Base-by-base conservation (phyloP, 1,139 yeast species). In the Zygoascus sp. region DNA sequence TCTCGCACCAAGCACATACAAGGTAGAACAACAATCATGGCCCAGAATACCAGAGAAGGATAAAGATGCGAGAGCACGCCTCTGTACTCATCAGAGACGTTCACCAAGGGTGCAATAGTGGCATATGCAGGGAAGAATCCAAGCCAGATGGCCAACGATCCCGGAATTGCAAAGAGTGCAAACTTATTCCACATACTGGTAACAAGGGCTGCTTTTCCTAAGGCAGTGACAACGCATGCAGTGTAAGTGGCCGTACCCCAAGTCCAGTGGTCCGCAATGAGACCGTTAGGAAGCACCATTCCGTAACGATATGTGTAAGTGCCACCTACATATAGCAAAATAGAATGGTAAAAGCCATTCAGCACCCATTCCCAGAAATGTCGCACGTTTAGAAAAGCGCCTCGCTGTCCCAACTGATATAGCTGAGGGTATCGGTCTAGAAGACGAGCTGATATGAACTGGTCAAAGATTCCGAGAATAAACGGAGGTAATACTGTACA, bases 321-420 rank as follows among this genome's bases (percentile, higher is more conserved):
- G 9, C 88, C 75, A 32, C 94, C 83, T 40, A 90, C 69, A 64
- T 83, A 94, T 13, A 89, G 82, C 9, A 94, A 72, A 1, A 89
- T 87, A 8, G 97, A 88, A 63, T 94, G 99, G 66, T 79, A 94
- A 61, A 94, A 92, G 1, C 98, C 99, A 65, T 94, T 94, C 44
- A 81, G 70, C 45, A 92, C 85, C 98, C 98, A 94, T 22, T 96
- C 88, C 97, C 97, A 92, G 65, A 94, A 94, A 41, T 89, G 90
- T 6, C 80, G 74, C 6, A 89, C 96, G 56, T 92, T 92, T 72
- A 94, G 87, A 61, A 92, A 92, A 50, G 79, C 81, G 30, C 95
- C 85, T 53, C 79, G 74, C 65, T 92, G 97, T 4, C 99, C 98
- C 42, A 92, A 72, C 59, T 83, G 86, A 66, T 94, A 94, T 44